Evolutionary conservation across 2,329 filamentous ascomycete species (phyloP).

Genomic region (Colletotrichum sansevieriae): DNA sequence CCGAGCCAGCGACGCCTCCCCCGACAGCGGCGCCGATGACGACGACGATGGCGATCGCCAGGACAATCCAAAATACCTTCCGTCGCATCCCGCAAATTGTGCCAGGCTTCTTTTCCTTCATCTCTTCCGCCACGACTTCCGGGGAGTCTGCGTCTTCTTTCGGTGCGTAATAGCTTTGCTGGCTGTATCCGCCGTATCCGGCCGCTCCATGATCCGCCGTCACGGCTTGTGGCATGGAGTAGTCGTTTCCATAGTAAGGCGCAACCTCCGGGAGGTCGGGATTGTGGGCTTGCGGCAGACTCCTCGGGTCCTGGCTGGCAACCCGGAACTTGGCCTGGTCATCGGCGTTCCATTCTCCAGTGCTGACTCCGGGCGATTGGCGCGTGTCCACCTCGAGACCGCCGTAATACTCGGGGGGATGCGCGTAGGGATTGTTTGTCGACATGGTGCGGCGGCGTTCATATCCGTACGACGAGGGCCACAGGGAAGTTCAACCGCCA

Average conservation of each 20-base stretch:
- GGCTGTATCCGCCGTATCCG: background rate
- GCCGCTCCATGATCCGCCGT: background rate
- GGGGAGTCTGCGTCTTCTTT: slow-evolving; percentile 13
- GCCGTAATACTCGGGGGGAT: slow-evolving; percentile 25
- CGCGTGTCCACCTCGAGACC: slow-evolving; percentile 36
- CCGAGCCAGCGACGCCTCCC: slow-evolving; percentile 31
- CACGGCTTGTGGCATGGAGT: slow-evolving; percentile 29
- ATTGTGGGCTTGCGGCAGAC: slow-evolving; percentile 23
- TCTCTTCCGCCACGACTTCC: slow-evolving; percentile 10
- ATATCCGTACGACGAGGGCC: slow-evolving; percentile 8
- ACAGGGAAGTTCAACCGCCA: background rate
- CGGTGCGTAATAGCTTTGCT: slow-evolving; percentile 20
- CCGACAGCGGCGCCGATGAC: slow-evolving; percentile 34
- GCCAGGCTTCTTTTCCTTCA: background rate
- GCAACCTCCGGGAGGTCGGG: slow-evolving; percentile 24
- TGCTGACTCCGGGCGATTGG: background rate
- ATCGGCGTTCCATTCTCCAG: slow-evolving; percentile 11
- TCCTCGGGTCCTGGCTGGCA: slow-evolving; percentile 24
- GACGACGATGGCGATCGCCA: slow-evolving; percentile 16
- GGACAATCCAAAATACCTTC: slow-evolving; percentile 39
- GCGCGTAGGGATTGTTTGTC: slow-evolving; percentile 18
- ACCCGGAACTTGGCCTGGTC: slow-evolving; percentile 17
- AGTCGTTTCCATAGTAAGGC: slow-evolving; percentile 12
- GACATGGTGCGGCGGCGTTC: slow-evolving; percentile 31
- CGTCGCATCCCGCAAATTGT: slow-evolving; percentile 36